Evolutionary conservation across 768 basidiomycete genomes (phyloP).

Genomic region (Lentinula boryana): DNA sequence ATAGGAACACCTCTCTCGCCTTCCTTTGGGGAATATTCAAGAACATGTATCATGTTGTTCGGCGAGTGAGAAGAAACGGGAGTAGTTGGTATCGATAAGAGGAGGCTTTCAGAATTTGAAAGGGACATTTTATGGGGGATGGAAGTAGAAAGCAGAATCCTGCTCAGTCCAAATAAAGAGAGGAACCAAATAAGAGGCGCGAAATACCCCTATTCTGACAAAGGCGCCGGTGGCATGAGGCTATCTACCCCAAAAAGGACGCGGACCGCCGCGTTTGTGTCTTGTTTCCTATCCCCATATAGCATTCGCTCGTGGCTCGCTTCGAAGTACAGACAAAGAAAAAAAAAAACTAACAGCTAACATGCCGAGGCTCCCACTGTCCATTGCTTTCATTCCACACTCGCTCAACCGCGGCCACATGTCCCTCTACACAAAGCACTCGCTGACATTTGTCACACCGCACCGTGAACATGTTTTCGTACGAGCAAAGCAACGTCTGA

Average conservation of each 20-base stretch:
- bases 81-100: slow-evolving; percentile 4
- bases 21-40: slow-evolving; percentile 57
- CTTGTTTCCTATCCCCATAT: slow-evolving; percentile 5
- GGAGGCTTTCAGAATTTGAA: not conserved
- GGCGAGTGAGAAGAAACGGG: slow-evolving; percentile 36
- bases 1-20: slow-evolving; percentile 62
- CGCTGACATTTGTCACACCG: slow-evolving; percentile 57
- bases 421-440: slow-evolving; percentile 63
- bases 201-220: not conserved
- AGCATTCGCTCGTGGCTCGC: not conserved
- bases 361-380: slow-evolving; percentile 49
- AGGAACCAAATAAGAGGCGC: not conserved
- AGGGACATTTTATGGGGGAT: slow-evolving; percentile 3
- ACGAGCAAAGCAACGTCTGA: slow-evolving; percentile 49
- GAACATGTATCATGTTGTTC: slow-evolving; percentile 48
- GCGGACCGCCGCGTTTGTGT: not conserved
- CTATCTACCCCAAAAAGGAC: not conserved
- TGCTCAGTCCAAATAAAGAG: not conserved
- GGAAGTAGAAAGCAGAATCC: not conserved
- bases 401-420: slow-evolving; percentile 67
- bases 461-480: slow-evolving; percentile 56
- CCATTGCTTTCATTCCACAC: slow-evolving; percentile 34
- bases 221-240: not conserved
- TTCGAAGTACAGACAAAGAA: not conserved
- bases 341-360: slow-evolving; percentile 26